phyloP scores from a whole-genome alignment of 2,329 filamentous ascomycete genomes.

The Monosporascus cannonballus region DNA sequence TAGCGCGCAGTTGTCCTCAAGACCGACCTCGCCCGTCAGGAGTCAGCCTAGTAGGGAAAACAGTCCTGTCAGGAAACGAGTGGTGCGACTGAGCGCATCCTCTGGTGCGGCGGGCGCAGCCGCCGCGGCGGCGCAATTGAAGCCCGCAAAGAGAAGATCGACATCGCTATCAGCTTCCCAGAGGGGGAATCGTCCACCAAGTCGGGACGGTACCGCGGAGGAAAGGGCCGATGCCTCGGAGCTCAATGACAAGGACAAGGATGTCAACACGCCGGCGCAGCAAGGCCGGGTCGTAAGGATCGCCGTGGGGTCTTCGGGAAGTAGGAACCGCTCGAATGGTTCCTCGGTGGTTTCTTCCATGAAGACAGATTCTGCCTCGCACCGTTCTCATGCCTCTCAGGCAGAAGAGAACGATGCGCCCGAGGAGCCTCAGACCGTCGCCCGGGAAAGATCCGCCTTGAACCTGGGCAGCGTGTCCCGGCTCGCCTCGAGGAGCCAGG shows the following conservation, averaged over 20 bases:
- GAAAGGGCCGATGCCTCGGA: slow-evolving; percentile 30
- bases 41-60: slow-evolving; percentile 36
- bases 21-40: slow-evolving; percentile 36
- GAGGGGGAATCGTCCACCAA: slow-evolving; percentile 31
- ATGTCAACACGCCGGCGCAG: slow-evolving; percentile 50
- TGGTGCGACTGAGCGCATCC: slow-evolving; percentile 50
- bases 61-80: slow-evolving; percentile 50
- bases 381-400: slow-evolving; percentile 23
- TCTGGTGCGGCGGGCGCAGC: slow-evolving; percentile 24
- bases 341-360: slow-evolving; percentile 31
- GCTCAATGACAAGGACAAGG: slow-evolving; percentile 25
- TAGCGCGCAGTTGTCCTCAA: slow-evolving; percentile 39
- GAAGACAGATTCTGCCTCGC: slow-evolving; percentile 26
- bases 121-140: slow-evolving; percentile 15
- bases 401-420: slow-evolving; percentile 36
- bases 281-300: slow-evolving; percentile 50
- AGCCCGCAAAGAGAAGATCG: slow-evolving; percentile 40
- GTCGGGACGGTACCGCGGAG: slow-evolving; percentile 35
- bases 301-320: slow-evolving; percentile 44
- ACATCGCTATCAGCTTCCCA: slow-evolving; percentile 39
- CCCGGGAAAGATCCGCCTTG: slow-evolving; percentile 39
- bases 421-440: slow-evolving; percentile 44
- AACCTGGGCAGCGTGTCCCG: slow-evolving; percentile 49
- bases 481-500: slow-evolving; percentile 42
- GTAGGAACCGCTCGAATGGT: slow-evolving; percentile 28